Evolutionary conservation across 345 rosid species (phyloP).

Genomic region (Lenwebbia sp.): DNA sequence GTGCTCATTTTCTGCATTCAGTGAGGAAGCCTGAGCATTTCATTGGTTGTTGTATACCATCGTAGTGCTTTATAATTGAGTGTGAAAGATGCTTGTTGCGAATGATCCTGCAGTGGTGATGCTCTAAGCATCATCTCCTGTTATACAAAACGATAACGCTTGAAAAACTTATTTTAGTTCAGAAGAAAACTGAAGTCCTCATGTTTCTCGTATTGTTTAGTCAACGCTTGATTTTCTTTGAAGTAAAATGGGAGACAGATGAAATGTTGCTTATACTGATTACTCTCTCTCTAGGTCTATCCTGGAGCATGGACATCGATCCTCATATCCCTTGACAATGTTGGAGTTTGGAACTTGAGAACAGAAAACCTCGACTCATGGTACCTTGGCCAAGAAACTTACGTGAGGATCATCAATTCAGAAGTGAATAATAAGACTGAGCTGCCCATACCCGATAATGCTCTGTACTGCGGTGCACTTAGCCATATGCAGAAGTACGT

Average conservation of each 20-base stretch:
- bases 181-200: neutral
- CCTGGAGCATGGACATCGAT: constrained; percentile 98
- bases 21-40: neutral
- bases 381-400: constrained; percentile 99
- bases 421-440: constrained; percentile 91
- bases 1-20: neutral
- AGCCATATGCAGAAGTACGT: constrained; percentile 64
- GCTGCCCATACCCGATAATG: constrained; percentile 72
- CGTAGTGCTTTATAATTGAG: neutral
- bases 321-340: constrained; percentile 88
- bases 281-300: constrained; percentile 47
- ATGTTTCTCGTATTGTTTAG: neutral
- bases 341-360: constrained; percentile 94
- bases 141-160: neutral
- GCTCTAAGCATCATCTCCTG: neutral
- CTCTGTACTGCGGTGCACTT: constrained; percentile 80
- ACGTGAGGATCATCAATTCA: constrained; percentile 81
- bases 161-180: neutral
- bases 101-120: neutral
- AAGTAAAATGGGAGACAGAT: neutral
- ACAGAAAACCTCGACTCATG: constrained; percentile 95
- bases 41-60: neutral
- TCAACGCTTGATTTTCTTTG: neutral
- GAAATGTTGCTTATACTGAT: neutral
- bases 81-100: neutral